Base-by-base conservation (phyloP, 768 basidiomycete species). In the Tricholoma furcatifolium region DNA sequence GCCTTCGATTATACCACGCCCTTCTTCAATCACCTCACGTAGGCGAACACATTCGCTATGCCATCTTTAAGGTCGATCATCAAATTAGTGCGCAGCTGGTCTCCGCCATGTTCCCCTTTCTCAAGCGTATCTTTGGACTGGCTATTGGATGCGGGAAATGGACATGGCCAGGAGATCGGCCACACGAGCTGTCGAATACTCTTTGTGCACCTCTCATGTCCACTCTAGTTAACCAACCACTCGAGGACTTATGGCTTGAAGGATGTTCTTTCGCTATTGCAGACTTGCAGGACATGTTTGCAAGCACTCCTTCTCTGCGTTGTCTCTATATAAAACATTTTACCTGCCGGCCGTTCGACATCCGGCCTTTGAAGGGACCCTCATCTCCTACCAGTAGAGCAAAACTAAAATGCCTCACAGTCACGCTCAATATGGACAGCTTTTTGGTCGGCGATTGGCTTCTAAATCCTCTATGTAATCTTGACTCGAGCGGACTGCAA, bases 371-470 rank as follows among this genome's bases (percentile, higher is more conserved):
- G 30, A 44, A 21, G 27, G 10, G 23, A 30, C 2, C 21, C 12
- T 12, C 20, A 8, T 10, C 30, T 27, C 27, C 27, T 27, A 27
- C 27, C 27, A 46, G 34, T 11, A 50, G 30, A 31, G 27, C 43
- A n/a, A 38, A 44, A 30, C 42, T 55, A 9, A 43, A 34, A 18
- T 17, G n/a, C 6, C 53, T 54, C 18, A 43, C 34, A 2, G 38
- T 54, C 3, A 44, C n/a, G 9, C 17, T 54, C n/a, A 30, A 14
- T 3, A 39, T 36, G 20, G 41, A 54, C 21, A 49, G 47, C 24
- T 55, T 18, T 17, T 10, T 49, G 12, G 27, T 55, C 8, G 54
- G 20, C 17, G 48, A 55, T 15, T 55, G 48, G 54, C 54, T 55
- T 30, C 39, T 43, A 21, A 38, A 50, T 21, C 54, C 54, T 50